phyloP scores from a whole-genome alignment of 257 asterid genomes.

The Avicennia marina region DNA sequence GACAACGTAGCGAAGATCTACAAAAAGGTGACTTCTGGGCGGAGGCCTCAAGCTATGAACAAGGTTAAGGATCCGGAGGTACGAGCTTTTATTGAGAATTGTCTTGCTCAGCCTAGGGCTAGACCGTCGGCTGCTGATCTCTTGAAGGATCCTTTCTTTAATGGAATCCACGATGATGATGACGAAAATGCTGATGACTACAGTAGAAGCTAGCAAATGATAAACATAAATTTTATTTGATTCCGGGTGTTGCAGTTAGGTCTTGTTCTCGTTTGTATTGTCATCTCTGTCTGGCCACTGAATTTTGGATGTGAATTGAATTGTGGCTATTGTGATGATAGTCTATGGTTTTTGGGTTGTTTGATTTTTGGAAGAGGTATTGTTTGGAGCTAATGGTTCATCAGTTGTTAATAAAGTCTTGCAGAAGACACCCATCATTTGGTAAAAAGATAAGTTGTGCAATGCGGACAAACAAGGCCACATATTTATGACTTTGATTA shows the following conservation, averaged over 20 bases:
- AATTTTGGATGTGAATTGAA: too few relatives aligned
- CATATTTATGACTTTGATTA: too few relatives aligned
- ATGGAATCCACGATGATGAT: constrained; percentile 50
- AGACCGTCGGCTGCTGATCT: constrained; percentile 77
- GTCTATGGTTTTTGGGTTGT: too few relatives aligned
- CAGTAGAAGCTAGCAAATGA: constrained; percentile 10
- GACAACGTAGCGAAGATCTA: constrained; percentile 63
- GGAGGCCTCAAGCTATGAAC: constrained; percentile 66
- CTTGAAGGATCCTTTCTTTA: constrained; percentile 57
- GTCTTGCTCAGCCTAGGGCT: constrained; percentile 60
- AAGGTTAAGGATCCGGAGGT: constrained; percentile 62
- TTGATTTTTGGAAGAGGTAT: too few relatives aligned
- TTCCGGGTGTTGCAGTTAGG: not conserved
- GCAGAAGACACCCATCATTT: too few relatives aligned
- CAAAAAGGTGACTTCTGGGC: constrained; percentile 66
- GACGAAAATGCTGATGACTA: constrained; percentile 26
- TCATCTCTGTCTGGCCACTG: too few relatives aligned
- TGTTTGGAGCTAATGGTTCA: too few relatives aligned
- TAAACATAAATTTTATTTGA: not conserved
- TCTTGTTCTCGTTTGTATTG: too few relatives aligned
- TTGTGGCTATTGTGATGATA: too few relatives aligned
- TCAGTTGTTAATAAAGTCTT: too few relatives aligned
- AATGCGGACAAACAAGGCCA: too few relatives aligned
- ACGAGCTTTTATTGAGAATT: constrained; percentile 61
- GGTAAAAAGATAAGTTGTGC: too few relatives aligned